phyloP scores from a whole-genome alignment of 306 rosid genomes.

The Sicyos edulis region DNA sequence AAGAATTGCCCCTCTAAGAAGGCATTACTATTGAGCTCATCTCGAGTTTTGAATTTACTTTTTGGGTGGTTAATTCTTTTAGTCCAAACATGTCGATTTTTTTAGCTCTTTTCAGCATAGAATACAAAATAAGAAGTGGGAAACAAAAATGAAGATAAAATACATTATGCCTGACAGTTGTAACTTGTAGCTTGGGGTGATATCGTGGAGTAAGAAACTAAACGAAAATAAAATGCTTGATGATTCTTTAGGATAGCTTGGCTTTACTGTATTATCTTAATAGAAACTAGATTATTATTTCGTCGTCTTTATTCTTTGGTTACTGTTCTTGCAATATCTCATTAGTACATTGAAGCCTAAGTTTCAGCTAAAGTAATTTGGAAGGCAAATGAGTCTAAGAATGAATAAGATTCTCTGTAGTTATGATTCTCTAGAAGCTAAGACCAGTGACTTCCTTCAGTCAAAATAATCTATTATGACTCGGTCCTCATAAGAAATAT shows the following conservation, averaged over 20 bases:
- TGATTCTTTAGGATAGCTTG: background rate
- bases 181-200: no score
- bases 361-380: background rate
- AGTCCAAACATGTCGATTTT: background rate
- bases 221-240: background rate
- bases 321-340: background rate
- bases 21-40: slow-evolving; percentile 26
- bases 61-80: background rate
- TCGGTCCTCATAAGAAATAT: background rate
- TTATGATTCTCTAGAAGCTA: background rate
- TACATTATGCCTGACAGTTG: no score
- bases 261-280: background rate
- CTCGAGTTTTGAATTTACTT: background rate
- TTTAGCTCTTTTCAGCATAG: no score
- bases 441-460: background rate
- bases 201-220: no score
- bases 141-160: no score
- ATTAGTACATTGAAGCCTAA: background rate
- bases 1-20: slow-evolving; percentile 75
- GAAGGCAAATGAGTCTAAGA: background rate
- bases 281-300: background rate
- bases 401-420: background rate
- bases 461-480: background rate
- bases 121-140: no score
- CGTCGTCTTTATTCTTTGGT: background rate